phyloP scores from a whole-genome alignment of 129 eudicot genomes.

The Helichrysum umbraculigerum region DNA sequence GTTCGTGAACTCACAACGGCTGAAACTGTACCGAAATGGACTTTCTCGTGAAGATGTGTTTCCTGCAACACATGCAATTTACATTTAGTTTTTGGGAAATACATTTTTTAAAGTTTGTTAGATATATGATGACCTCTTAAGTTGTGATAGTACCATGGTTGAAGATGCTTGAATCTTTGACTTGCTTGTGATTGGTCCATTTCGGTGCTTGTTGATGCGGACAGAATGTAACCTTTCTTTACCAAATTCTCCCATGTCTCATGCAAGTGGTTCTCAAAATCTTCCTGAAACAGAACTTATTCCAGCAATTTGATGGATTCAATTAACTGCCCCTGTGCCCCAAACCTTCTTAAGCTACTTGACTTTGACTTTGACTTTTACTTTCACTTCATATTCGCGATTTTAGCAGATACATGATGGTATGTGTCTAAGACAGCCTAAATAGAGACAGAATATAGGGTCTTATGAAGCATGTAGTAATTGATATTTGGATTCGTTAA shows the following conservation, averaged over 20 bases:
- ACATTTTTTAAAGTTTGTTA: neutral
- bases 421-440: conserved; percentile 20
- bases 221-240: conserved; percentile 39
- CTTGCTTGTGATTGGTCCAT: conserved; percentile 51
- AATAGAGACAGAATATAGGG: neutral
- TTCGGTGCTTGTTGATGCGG: conserved; percentile 43
- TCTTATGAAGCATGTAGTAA: neutral
- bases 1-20: conserved; percentile 36
- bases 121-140: neutral
- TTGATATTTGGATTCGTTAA: no score
- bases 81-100: neutral
- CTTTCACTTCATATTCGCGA: conserved; percentile 5
- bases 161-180: conserved; percentile 69
- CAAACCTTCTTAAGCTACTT: neutral
- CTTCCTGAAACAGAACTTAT: conserved; percentile 12
- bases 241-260: conserved; percentile 54
- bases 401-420: conserved; percentile 17
- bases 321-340: neutral
- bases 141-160: conserved; percentile 50
- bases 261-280: conserved; percentile 15
- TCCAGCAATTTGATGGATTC: conserved; percentile 23
- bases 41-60: conserved; percentile 56
- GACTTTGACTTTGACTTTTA: conserved; percentile 12
- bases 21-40: conserved; percentile 44
- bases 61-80: conserved; percentile 39